Evolutionary conservation across 2,329 filamentous ascomycete species (phyloP).

Genomic region (Xylaria polymorpha): DNA sequence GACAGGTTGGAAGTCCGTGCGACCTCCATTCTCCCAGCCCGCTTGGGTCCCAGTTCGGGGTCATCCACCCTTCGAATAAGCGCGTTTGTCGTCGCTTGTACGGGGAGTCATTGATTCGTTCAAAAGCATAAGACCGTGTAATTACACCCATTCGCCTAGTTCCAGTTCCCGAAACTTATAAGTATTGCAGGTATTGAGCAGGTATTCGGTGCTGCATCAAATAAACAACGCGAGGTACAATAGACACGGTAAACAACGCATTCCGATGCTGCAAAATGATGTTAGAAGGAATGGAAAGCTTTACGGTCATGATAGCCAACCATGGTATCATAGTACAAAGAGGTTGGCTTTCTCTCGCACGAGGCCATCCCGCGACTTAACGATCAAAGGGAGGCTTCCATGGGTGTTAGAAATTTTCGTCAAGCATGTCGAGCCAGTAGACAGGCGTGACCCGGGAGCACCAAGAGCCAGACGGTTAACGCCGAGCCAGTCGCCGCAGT

Average conservation of each 20-base stretch:
- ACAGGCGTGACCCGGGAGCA: not conserved
- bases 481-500: not conserved
- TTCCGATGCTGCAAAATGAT: conserved; percentile 17
- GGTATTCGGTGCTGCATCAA: conserved; percentile 17
- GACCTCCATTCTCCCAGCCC: not conserved
- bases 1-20: not conserved
- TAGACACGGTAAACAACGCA: conserved; percentile 22
- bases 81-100: conserved; percentile 14
- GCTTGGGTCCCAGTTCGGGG: not conserved
- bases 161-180: conserved; percentile 13
- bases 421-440: not conserved
- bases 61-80: not conserved
- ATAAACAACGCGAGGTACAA: conserved; percentile 25
- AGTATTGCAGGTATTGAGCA: conserved; percentile 13
- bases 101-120: conserved; percentile 31
- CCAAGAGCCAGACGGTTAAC: conserved; percentile 2
- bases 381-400: conserved; percentile 3
- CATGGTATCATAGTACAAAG: conserved; percentile 23
- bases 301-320: conserved; percentile 20
- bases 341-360: not conserved
- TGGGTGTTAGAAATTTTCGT: conserved; percentile 6
- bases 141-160: conserved; percentile 18
- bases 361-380: conserved; percentile 1
- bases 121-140: conserved; percentile 31
- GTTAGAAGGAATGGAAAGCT: conserved; percentile 23